Base-by-base conservation (phyloP, 2,329 filamentous ascomycete species). In the Microsporum canis region DNA sequence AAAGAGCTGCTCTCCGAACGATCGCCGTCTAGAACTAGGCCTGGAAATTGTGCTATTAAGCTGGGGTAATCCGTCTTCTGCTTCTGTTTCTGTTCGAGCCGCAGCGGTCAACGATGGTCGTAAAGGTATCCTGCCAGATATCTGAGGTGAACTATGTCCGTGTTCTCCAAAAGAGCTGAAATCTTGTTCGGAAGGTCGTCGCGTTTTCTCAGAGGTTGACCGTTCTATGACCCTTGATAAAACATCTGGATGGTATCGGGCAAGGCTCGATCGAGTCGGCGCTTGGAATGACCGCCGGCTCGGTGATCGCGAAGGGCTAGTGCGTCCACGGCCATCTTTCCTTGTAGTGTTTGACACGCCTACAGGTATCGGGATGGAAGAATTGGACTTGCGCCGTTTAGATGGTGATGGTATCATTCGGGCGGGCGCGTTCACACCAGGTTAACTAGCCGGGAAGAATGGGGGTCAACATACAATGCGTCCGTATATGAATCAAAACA, bases 331-430 rank as follows among this genome's bases (percentile, higher is more conserved):
- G 56, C 73, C 73, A 61, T 33, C 55, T 43, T 12, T 41, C n/a
- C 23, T 43, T 17, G 29, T 23, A 14, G 73, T 76, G 61, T 74
- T 75, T 39, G 74, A 74, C 66, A 72, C 72, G 68, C 71, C 71
- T 65, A 78, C 69, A 27, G 76, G 68, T 57, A 78, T 68, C 5
- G 77, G 77, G 29, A 76, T 77, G 27, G 77, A 78, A 17, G 83
- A 81, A 63, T 84, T 86, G 27, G 79, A 84, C 69, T 84, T 85
- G 68, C 84, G 81, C 69, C 84, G 78, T 72, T 88, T 88, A 3
- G 82, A 76, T 55, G 84, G 81, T 31, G 79, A 76, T 64, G 49
- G 49, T 53, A 84, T 81, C 79, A 82, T 81, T 63, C 63, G 57
- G 58, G 17, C 45, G 56, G 14, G 58, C 53, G 60, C 59, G 60